Base-by-base conservation (phyloP, 1,284 basidiomycete species). In the Ustilago bromivora region DNA sequence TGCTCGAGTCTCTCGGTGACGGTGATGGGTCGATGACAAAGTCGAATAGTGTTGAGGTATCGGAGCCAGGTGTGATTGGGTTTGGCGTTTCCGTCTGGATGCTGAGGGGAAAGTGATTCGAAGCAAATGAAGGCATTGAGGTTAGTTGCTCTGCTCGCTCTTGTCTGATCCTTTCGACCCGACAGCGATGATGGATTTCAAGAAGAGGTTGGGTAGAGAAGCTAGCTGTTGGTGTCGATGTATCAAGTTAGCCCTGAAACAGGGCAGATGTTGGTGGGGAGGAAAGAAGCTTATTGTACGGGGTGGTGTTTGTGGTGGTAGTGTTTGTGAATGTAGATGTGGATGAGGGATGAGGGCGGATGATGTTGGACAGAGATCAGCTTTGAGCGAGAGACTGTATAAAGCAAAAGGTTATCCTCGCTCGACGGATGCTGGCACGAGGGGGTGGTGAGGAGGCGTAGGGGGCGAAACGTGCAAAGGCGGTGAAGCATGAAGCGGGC, bases 21-120 rank as follows among this genome's bases (percentile, higher is more conserved):
- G 28, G 52, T 23, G 53, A 41, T 0, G 63, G 23, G 19, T 70
- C 67, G 57, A 64, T 40, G 34, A 57, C 58, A 47, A 75, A 75
- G 7, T 70, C 72, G 57, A 64, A 66, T 35, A 75, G 72, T 13
- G 72, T 75, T 17, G 62, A 66, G 2, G 64, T 70, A 38, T 75
- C 72, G 43, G 72, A 75, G 63, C 67, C 72, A 41, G 72, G 72
- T 12, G 67, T 70, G 47, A 66, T 54, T 23, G 72, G 72, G 38
- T 53, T 70, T n/a, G 62, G 58, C 8, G 57, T 57, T 52, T 61
- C 54, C 38, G 41, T 43, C 61, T 68, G 61, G 36, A 63, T 43
- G 23, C 51, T 38, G n/a, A 61, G 54, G 0, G 11, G 31, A 47
- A 49, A 64, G n/a, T 65, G 66, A 10, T 46, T 57, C n/a, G 53